Percentiles rank a stretch among this genome's conserved stretches.
These are phyloP conservation scores for Diaporthe sp. DNA, from an alignment of 2,329 filamentous ascomycete genomes.

Conservation along the genomic window DNA sequence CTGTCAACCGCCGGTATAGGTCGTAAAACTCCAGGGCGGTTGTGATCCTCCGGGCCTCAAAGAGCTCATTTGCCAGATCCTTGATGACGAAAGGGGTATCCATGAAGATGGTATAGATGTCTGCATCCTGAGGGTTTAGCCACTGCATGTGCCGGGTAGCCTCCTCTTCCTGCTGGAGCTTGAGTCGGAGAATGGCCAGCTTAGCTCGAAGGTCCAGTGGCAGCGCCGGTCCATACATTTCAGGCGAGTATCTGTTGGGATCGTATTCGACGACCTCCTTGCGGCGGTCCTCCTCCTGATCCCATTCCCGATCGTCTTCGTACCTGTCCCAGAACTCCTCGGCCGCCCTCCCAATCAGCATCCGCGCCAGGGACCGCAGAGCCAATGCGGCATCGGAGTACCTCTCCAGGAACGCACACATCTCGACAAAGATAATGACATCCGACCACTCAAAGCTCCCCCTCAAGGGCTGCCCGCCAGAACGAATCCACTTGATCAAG, in stretches of 20 bases:
- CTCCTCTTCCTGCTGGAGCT: constrained; percentile 77
- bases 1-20: constrained; percentile 63
- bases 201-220: constrained; percentile 88
- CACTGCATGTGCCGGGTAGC: constrained; percentile 81
- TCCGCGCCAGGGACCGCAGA: constrained; percentile 81
- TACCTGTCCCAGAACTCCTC: constrained; percentile 85
- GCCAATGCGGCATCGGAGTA: constrained; percentile 77
- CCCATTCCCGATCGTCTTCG: constrained; percentile 91
- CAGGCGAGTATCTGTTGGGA: constrained; percentile 63
- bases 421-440: constrained; percentile 86
- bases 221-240: constrained; percentile 79
- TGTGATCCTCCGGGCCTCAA: constrained; percentile 51
- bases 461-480: constrained; percentile 50
- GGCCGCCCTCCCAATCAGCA: constrained; percentile 81
- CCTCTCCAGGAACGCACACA: constrained; percentile 76
- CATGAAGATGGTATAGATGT: constrained; percentile 64
- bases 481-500: constrained; percentile 60
- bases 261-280: constrained; percentile 72
- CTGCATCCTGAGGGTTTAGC: constrained; percentile 74
- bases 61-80: constrained; percentile 69
- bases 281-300: constrained; percentile 79
- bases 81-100: constrained; percentile 86
- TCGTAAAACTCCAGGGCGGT: constrained; percentile 70
- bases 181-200: constrained; percentile 85
- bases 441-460: constrained; percentile 79